Evolutionary conservation across 140 eudicot genomes (phyloP), one percentile per base, ranked within the genome.

Genomic region (Anethum foeniculum): DNA sequence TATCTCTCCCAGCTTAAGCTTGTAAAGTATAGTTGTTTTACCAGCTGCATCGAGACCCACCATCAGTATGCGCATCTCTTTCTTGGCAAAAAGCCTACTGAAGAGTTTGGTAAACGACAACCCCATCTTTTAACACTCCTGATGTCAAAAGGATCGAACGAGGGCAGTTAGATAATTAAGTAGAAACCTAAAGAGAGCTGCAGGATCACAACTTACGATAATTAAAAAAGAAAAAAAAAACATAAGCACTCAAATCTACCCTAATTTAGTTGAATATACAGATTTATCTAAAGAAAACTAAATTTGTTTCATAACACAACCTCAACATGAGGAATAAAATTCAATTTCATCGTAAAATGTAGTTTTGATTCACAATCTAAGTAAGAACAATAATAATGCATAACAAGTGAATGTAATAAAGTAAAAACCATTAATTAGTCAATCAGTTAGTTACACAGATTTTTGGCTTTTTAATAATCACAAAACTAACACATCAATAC

Each of bases 31-130:
- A 47, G 88, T 85, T 48, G 88, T 85, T 79, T 85, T 85, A 85
- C 88, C 88, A 79, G 88, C 88, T 25, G 88, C 88, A 75, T 85
- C 88, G 41, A 85, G 88, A 85, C 88, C 88, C 80, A 85, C 88
- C 88, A 85, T 85, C 46, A 85, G 82, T 11, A 85, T 85, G 13
- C 88, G 81, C 88, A 85, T 85, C 84, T 85, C 85, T 71, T 82
- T 85, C 88, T 85, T 85, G 68, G 88, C 88, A 80, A 85, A 85
- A 7, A 85, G 86, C 77, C 88, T 86, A 43, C 88, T 85, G 71
- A 85, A 85, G 67, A 85, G 88, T 84, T 85, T 85, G 77, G 86
- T 82, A 75, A 85, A 85, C 7, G 88, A 85, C 82, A 85, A 68
- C 54, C 89, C 89, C 89, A 86, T 86, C 54, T 80, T 80, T 80